Evolutionary conservation across 1,284 basidiomycete species (phyloP).

Genomic region (Malassezia yamatoensis): DNA sequence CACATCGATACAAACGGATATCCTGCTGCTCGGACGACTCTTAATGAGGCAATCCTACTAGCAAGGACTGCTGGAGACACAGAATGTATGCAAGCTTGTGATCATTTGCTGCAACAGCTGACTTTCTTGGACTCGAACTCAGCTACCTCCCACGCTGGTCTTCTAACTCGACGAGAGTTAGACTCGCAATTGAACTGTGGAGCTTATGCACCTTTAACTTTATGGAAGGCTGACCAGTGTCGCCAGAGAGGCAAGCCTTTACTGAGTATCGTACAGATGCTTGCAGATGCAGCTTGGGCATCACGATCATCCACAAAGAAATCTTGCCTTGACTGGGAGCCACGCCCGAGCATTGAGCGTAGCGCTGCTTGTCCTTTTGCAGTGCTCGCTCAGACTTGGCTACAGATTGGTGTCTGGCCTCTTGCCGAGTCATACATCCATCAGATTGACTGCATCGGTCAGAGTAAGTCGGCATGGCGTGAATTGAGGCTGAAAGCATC

Average conservation of each 20-base stretch:
- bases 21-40: slow-evolving; percentile 9
- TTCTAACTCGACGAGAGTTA: slow-evolving; percentile 8
- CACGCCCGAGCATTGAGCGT: slow-evolving; percentile 17
- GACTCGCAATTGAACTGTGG: slow-evolving; percentile 3
- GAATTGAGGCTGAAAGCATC: slow-evolving; percentile 4
- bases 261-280: slow-evolving; percentile 3
- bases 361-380: slow-evolving; percentile 13
- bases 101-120: slow-evolving; percentile 15
- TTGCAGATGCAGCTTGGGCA: slow-evolving; percentile 10
- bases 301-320: not conserved
- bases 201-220: slow-evolving; percentile 8
- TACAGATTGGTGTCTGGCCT: slow-evolving; percentile 8
- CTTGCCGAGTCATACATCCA: slow-evolving; percentile 7
- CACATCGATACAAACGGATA: slow-evolving; percentile 5
- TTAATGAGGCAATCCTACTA: slow-evolving; percentile 17
- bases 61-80: slow-evolving; percentile 14
- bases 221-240: slow-evolving; percentile 13
- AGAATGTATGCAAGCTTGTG: slow-evolving; percentile 18
- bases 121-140: not conserved
- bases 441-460: slow-evolving; percentile 1
- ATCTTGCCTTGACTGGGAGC: slow-evolving; percentile 11
- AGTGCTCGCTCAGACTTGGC: slow-evolving; percentile 13
- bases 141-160: not conserved
- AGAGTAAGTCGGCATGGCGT: not conserved
- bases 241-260: slow-evolving; percentile 7